A percentile compares a stretch with the other conserved stretches of the same genome.
Evolutionary conservation across 2,329 filamentous ascomycete species (phyloP).

Genomic region (Arachnomyces sp.): DNA sequence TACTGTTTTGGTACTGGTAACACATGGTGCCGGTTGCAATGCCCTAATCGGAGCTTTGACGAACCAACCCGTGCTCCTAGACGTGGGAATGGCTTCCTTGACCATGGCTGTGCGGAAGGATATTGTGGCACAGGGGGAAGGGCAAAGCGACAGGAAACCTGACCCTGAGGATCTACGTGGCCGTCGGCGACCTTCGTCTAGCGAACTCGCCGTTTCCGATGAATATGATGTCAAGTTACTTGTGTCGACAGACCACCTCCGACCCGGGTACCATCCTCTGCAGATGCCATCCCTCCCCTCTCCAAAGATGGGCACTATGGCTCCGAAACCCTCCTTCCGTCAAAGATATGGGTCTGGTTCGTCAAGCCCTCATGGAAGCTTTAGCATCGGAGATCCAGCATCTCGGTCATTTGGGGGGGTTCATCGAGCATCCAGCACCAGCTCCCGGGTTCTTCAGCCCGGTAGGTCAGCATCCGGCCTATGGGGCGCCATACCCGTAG

Average conservation of each 20-base stretch:
- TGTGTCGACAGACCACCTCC: constrained; percentile 54
- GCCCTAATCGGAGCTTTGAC: constrained; percentile 87
- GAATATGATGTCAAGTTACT: constrained; percentile 52
- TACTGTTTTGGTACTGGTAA: constrained; percentile 76
- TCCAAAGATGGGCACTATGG: constrained; percentile 14
- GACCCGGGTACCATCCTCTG: constrained; percentile 35
- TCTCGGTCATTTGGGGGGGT: background rate
- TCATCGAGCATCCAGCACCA: constrained; percentile 9
- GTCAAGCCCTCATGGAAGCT: constrained; percentile 17
- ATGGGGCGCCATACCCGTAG: constrained; percentile 25
- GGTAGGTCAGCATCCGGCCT: constrained; percentile 23
- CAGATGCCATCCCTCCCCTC: constrained; percentile 17
- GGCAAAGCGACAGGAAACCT: constrained; percentile 4
- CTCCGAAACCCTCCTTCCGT: constrained; percentile 23
- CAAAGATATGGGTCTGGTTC: constrained; percentile 23
- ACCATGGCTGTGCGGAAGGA: constrained; percentile 70
- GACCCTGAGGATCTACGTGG: background rate
- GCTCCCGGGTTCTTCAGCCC: constrained; percentile 8
- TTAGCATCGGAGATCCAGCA: constrained; percentile 16
- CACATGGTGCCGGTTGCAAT: constrained; percentile 93
- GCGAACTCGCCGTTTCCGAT: constrained; percentile 34
- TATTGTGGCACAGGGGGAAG: constrained; percentile 12
- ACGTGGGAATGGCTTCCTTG: constrained; percentile 81
- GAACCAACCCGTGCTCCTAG: constrained; percentile 80
- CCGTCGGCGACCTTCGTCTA: constrained; percentile 11